Conservation (phyloP, 2,329 filamentous ascomycete genomes). For the Ophiocordyceps camponoti-rufipedis region DNA sequence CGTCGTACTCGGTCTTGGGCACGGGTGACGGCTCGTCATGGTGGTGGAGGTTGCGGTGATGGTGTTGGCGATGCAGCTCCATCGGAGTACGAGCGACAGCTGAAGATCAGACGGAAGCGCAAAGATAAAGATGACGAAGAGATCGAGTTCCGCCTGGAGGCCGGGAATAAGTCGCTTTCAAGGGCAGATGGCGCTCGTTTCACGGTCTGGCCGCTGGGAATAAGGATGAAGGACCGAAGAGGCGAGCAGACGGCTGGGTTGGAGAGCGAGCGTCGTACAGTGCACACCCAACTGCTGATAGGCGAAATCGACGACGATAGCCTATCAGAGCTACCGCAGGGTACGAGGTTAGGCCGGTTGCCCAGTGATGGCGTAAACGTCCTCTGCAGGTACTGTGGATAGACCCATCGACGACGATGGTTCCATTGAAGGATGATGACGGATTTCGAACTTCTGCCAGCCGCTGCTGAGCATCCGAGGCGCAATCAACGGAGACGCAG, state of each 20-base stretch:
- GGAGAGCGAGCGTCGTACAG: background rate
- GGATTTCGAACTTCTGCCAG: too few relatives aligned
- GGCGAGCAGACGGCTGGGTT: background rate
- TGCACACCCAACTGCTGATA: too few relatives aligned
- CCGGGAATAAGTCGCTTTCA: slow-evolving; percentile 2
- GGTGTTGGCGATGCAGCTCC: background rate
- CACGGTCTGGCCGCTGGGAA: slow-evolving; percentile 12
- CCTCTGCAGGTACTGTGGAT: too few relatives aligned
- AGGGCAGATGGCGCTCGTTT: background rate
- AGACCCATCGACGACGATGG: too few relatives aligned
- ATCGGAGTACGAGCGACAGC: background rate
- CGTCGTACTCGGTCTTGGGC: slow-evolving; percentile 1
- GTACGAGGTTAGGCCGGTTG: too few relatives aligned
- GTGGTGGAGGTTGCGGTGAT: background rate
- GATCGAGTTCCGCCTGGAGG: slow-evolving; percentile 1
- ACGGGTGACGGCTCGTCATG: background rate
- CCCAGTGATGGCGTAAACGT: too few relatives aligned
- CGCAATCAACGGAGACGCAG: too few relatives aligned
- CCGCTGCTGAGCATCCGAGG: too few relatives aligned
- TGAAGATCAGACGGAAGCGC: background rate
- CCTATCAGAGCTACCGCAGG: too few relatives aligned
- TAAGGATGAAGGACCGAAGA: slow-evolving; percentile 7
- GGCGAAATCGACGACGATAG: too few relatives aligned
- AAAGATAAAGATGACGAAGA: slow-evolving; percentile 1
- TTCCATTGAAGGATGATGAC: too few relatives aligned